These are phyloP conservation scores for Saposhnikovia divaricata DNA, from an alignment of 129 eudicot species.

Conservation along the genomic window DNA sequence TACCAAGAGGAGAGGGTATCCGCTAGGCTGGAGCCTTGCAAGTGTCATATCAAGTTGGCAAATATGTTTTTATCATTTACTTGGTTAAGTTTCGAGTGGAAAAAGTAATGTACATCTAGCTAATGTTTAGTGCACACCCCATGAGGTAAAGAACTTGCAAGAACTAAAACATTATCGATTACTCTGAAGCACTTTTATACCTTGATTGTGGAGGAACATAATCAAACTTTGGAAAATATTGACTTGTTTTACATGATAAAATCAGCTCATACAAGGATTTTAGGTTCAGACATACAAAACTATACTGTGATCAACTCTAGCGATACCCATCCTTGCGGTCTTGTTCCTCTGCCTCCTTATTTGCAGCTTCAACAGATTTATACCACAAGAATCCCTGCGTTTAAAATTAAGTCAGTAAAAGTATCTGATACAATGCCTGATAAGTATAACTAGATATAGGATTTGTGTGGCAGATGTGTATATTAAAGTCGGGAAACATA, in stretches of 20 bases:
- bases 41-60: background rate
- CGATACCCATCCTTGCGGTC: slow-evolving; percentile 50
- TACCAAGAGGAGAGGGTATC: background rate
- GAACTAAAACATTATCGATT: background rate
- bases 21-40: background rate
- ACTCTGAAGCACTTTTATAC: background rate
- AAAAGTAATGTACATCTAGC: background rate
- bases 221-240: background rate
- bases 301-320: slow-evolving; percentile 14
- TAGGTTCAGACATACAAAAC: background rate
- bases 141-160: background rate
- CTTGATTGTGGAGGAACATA: background rate
- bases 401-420: background rate
- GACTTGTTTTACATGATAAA: slow-evolving; percentile 7
- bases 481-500: background rate
- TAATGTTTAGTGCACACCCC: background rate
- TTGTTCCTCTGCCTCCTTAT: slow-evolving; percentile 71
- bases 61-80: background rate
- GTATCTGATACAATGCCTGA: background rate
- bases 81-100: background rate
- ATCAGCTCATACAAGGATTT: background rate
- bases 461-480: background rate
- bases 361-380: slow-evolving; percentile 57
- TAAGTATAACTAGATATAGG: background rate
- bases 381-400: slow-evolving; percentile 60